Evolutionary conservation across 108 stramenopile genomes (phyloP).

Genomic region (Skeletonema marinoi): DNA sequence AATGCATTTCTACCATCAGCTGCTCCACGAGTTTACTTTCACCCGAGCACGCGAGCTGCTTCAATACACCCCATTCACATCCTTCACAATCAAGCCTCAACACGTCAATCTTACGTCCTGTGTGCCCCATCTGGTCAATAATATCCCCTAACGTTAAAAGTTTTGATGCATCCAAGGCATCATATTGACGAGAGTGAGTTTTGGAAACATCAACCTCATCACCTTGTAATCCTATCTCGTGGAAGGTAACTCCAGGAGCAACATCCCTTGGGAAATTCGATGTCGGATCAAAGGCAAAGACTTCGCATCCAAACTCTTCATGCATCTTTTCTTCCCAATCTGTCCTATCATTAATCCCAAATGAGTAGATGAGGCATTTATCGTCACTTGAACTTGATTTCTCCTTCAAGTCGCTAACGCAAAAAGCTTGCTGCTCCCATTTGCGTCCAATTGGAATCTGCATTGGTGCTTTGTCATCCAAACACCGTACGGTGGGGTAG

Average conservation of each 20-base stretch:
- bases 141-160: slow-evolving; percentile 35
- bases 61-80: slow-evolving; percentile 49
- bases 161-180: slow-evolving; percentile 22
- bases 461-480: slow-evolving; percentile 5
- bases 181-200: slow-evolving; percentile 13
- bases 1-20: slow-evolving; percentile 36
- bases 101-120: slow-evolving; percentile 51
- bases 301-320: slow-evolving; percentile 23
- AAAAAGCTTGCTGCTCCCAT: slow-evolving; percentile 29
- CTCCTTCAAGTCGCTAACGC: background rate
- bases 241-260: slow-evolving; percentile 21
- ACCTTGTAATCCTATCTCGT: slow-evolving; percentile 21
- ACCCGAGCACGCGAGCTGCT: slow-evolving; percentile 10
- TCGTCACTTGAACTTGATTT: background rate
- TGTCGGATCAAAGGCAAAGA: slow-evolving; percentile 34
- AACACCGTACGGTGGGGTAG: slow-evolving; percentile 18
- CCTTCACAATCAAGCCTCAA: slow-evolving; percentile 68
- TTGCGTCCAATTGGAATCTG: background rate
- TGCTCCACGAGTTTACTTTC: slow-evolving; percentile 20
- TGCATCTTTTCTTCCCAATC: slow-evolving; percentile 28
- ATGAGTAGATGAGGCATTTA: slow-evolving; percentile 32
- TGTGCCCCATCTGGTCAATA: slow-evolving; percentile 50
- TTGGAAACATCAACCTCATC: slow-evolving; percentile 7
- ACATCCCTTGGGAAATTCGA: slow-evolving; percentile 6
- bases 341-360: slow-evolving; percentile 13